Evolutionary conservation across 139 green algal species (phyloP).

Genomic region (Coelastrella sp.): DNA sequence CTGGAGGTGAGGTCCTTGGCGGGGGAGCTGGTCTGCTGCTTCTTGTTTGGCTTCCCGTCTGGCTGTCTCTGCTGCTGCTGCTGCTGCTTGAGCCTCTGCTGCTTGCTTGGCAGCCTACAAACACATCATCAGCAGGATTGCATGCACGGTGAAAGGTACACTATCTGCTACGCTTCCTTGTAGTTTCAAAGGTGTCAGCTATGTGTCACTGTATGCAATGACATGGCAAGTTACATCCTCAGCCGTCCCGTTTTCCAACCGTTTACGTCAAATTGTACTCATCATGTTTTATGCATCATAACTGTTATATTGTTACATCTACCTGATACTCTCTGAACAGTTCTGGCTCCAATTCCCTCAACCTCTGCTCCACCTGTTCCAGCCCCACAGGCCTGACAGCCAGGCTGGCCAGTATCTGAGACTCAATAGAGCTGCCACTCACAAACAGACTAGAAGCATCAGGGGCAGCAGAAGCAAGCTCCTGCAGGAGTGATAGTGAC

Average conservation of each 20-base stretch:
- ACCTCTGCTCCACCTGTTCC: conserved; percentile 7
- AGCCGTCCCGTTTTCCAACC: too few relatives aligned
- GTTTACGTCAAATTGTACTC: too few relatives aligned
- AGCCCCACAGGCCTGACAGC: conserved; percentile 9
- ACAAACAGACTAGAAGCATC: neutral
- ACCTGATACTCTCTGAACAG: conserved; percentile 38
- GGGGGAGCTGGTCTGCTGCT: neutral
- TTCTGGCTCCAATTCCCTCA: conserved; percentile 17
- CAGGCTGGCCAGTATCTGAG: neutral
- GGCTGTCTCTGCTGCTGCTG: neutral
- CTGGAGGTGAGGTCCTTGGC: conserved; percentile 1
- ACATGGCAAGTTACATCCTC: too few relatives aligned
- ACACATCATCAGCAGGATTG: too few relatives aligned
- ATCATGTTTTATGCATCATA: too few relatives aligned
- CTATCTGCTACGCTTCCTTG: too few relatives aligned
- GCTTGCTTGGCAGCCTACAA: conserved; percentile 15
- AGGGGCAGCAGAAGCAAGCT: neutral
- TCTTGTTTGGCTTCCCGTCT: neutral
- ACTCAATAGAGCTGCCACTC: neutral
- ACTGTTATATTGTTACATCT: too few relatives aligned
- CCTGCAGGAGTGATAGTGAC: neutral
- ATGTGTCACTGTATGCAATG: too few relatives aligned
- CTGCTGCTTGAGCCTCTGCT: neutral
- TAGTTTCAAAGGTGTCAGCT: too few relatives aligned
- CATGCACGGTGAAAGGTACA: too few relatives aligned